Conservation (phyloP, 208 protist species). For the Herpetomonas samuelpessoai region DNA sequence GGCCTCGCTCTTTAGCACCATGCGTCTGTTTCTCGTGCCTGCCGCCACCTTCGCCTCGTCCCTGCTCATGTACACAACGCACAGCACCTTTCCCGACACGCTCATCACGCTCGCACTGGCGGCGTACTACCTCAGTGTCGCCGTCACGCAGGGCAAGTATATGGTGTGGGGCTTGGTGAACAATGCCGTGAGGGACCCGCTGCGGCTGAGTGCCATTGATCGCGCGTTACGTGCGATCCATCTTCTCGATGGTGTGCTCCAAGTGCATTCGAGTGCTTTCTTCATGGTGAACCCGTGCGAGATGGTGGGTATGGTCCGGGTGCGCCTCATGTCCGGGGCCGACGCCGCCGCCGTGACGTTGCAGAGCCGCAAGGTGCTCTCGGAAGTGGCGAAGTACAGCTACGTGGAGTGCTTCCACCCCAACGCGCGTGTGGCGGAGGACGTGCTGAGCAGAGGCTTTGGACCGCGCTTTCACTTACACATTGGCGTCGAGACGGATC, state of each 20-base stretch:
- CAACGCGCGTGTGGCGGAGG: neutral
- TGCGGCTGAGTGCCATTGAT: conserved; percentile 24
- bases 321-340: conserved; percentile 39
- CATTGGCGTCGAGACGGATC: conserved; percentile 1
- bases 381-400: conserved; percentile 34
- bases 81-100: conserved; percentile 15
- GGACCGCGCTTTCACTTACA: neutral
- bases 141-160: conserved; percentile 15
- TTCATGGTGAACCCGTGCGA: conserved; percentile 45
- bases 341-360: conserved; percentile 31
- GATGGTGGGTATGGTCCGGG: conserved; percentile 46
- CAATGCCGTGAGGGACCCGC: conserved; percentile 34
- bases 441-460: neutral
- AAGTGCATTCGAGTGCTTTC: conserved; percentile 45
- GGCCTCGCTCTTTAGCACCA: neutral
- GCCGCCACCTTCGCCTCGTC: conserved; percentile 1
- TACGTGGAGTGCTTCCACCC: conserved; percentile 60
- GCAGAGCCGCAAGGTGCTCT: conserved; percentile 29
- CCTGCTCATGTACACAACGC: conserved; percentile 4
- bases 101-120: conserved; percentile 22
- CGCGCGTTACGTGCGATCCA: conserved; percentile 36
- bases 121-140: conserved; percentile 22
- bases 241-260: conserved; percentile 46
- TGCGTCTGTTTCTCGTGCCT: neutral
- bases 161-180: conserved; percentile 70